Evolutionary conservation across 1,284 basidiomycete species (phyloP).

Genomic region (Boletus subluridellus): DNA sequence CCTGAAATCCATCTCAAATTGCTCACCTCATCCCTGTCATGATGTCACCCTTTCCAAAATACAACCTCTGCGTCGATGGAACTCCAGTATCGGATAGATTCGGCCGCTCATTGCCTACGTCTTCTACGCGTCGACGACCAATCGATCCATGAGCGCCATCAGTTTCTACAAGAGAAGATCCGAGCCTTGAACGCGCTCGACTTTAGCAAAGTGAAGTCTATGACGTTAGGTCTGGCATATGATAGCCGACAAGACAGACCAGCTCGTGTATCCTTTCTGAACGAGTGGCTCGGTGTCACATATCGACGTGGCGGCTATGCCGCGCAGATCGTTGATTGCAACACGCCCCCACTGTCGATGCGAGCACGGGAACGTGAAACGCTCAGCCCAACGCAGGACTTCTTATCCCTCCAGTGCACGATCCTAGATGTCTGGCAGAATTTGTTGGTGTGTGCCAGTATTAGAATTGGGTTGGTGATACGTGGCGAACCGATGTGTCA

Average conservation of each 20-base stretch:
- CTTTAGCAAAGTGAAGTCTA: neutral
- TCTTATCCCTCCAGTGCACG: neutral
- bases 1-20: neutral
- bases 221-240: neutral
- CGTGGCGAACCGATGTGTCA: neutral
- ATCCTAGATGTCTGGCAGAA: neutral
- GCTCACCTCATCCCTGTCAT: neutral
- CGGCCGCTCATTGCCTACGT: neutral
- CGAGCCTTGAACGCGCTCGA: neutral
- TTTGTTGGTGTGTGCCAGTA: neutral
- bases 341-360: neutral
- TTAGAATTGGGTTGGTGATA: neutral
- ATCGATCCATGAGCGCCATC: neutral
- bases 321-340: neutral
- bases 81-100: neutral
- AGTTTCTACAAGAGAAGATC: neutral
- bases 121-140: neutral
- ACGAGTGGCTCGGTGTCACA: neutral
- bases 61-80: neutral
- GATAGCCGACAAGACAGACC: neutral
- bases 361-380: neutral
- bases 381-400: neutral
- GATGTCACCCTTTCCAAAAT: neutral
- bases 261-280: neutral
- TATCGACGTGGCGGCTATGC: neutral